phyloP scores from a whole-genome alignment of 345 rosid species.

The Nasturtium officinale region DNA sequence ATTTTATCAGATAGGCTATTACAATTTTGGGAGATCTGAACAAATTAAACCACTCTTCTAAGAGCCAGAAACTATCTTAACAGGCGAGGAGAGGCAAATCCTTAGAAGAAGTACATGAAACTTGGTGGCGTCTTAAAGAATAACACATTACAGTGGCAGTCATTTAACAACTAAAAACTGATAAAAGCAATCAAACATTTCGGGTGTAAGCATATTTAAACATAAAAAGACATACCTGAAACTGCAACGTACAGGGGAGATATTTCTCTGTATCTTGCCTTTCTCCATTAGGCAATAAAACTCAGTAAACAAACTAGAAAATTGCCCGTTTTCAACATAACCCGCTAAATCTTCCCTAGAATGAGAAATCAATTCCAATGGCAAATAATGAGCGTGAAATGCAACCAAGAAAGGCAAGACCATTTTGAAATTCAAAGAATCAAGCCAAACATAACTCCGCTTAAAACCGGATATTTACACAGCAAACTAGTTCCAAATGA shows the following conservation, averaged over 20 bases:
- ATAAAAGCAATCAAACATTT: constrained; percentile 8
- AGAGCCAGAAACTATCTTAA: background rate
- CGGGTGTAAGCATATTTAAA: background rate
- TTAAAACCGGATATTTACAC: background rate
- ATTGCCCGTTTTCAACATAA: constrained; percentile 33
- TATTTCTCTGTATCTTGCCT: constrained; percentile 69
- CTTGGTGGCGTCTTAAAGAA: background rate
- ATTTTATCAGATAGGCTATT: background rate
- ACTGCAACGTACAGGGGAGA: constrained; percentile 71
- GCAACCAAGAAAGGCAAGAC: constrained; percentile 13
- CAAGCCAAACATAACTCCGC: background rate
- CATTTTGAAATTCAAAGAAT: background rate
- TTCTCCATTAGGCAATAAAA: constrained; percentile 78
- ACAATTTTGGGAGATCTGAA: background rate
- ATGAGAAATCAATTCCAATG: constrained; percentile 32
- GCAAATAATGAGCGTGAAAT: constrained; percentile 31
- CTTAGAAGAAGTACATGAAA: background rate
- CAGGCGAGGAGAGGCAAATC: constrained; percentile 1
- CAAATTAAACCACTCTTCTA: background rate
- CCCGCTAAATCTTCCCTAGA: constrained; percentile 40
- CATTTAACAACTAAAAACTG: background rate
- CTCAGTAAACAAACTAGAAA: constrained; percentile 46
- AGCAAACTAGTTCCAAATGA: background rate
- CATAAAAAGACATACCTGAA: constrained; percentile 66
- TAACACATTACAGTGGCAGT: background rate